Percentiles rank a stretch among this genome's conserved stretches.
Evolutionary conservation across 2,329 filamentous ascomycete species (phyloP).

Genomic region (Didymella sp.): DNA sequence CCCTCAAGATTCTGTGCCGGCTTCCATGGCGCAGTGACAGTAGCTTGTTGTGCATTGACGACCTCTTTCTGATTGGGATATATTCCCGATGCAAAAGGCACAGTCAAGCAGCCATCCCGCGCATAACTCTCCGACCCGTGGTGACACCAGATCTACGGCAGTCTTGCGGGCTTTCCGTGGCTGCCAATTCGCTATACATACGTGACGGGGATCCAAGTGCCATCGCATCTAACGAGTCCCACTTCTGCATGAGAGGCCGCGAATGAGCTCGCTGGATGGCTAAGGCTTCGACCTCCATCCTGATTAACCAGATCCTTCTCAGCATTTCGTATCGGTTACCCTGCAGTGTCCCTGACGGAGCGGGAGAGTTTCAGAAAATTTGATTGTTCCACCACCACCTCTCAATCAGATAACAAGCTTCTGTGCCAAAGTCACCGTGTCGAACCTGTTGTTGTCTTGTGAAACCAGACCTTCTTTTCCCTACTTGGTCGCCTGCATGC

Average conservation of each 20-base stretch:
- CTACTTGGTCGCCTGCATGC: background rate
- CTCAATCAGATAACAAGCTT: background rate
- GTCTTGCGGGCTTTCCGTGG: too few species aligned
- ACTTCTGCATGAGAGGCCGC: background rate
- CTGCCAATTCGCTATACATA: too few species aligned
- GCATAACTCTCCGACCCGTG: background rate
- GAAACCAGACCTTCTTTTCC: background rate
- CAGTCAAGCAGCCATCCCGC: background rate
- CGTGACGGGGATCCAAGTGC: too few species aligned
- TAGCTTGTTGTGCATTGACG: too few species aligned
- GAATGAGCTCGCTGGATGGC: background rate
- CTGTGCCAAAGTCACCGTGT: background rate
- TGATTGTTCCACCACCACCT: background rate
- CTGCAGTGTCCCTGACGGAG: background rate
- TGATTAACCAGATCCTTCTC: background rate
- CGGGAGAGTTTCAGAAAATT: background rate
- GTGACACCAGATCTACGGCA: too few species aligned
- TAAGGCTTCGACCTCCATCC: background rate
- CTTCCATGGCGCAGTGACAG: background rate
- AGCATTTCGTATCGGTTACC: background rate
- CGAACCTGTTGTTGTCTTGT: background rate
- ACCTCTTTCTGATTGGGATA: background rate
- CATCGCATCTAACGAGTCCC: background rate
- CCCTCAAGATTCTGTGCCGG: background rate
- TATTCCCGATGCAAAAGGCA: background rate